Evolutionary conservation across 306 rosid genomes (phyloP).

Genomic region (Cicer pinnatifidum): DNA sequence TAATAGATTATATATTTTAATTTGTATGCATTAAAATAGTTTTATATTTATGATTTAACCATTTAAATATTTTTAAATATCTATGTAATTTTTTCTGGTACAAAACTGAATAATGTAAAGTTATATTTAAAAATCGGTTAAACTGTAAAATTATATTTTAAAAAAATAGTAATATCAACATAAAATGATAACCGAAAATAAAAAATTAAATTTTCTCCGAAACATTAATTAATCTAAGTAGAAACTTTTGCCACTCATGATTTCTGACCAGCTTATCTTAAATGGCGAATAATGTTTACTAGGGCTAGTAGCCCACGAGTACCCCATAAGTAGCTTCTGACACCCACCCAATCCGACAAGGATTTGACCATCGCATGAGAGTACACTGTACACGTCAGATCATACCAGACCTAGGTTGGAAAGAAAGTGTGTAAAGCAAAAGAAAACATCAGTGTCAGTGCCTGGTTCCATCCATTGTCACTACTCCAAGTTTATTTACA

Average conservation of each 20-base stretch:
- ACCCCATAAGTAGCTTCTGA: conserved; percentile 41
- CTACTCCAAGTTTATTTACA: conserved; percentile 39
- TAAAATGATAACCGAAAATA: no score
- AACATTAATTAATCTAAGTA: conserved; percentile 22
- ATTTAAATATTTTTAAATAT: no score
- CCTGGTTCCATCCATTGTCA: conserved; percentile 73
- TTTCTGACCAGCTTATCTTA: conserved; percentile 25
- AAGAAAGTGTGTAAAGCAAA: conserved; percentile 32
- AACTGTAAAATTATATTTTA: no score
- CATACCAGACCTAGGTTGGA: conserved; percentile 50
- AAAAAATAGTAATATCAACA: no score
- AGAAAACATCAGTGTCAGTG: conserved; percentile 55
- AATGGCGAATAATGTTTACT: conserved; percentile 5
- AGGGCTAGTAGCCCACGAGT: conserved; percentile 43
- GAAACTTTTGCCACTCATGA: conserved; percentile 24
- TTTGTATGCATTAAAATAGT: no score
- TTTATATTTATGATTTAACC: no score
- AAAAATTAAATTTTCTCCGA: background rate
- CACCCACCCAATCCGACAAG: conserved; percentile 56
- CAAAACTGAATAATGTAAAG: no score
- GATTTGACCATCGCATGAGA: conserved; percentile 59
- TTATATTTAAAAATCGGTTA: no score
- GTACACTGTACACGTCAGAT: conserved; percentile 50
- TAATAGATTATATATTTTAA: no score
- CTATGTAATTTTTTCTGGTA: no score